Evolutionary conservation across 1,284 basidiomycete species (phyloP).

Genomic region (Trametes polyzona): DNA sequence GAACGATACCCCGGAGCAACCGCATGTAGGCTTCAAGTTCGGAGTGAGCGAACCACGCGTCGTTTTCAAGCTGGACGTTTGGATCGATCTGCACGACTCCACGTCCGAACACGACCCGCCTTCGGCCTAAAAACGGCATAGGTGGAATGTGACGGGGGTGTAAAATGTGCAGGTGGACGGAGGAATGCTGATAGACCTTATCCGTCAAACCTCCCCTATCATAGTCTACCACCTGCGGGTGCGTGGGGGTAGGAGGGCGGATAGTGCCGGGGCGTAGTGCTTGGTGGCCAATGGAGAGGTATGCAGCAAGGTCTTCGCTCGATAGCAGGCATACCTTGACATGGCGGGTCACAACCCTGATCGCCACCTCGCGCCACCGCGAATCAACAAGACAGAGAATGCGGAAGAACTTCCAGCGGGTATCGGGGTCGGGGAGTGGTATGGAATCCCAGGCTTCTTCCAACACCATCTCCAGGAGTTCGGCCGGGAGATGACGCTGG

Average conservation of each 20-base stretch:
- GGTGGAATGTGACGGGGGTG: too few relatives aligned
- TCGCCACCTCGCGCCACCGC: not conserved
- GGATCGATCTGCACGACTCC: too few relatives aligned
- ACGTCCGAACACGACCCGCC: too few relatives aligned
- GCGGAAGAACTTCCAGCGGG: constrained; percentile 1
- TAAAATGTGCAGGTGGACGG: not conserved
- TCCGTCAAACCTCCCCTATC: not conserved
- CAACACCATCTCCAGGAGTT: constrained; percentile 1
- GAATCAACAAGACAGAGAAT: not conserved
- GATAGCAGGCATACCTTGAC: not conserved
- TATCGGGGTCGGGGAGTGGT: not conserved
- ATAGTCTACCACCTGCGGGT: not conserved
- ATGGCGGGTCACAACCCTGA: not conserved
- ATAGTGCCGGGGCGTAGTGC: not conserved
- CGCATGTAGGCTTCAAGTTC: not conserved
- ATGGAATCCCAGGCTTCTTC: not conserved
- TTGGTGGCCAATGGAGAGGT: not conserved
- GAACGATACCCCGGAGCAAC: not conserved
- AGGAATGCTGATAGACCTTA: not conserved
- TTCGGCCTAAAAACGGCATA: too few relatives aligned
- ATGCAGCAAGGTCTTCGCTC: not conserved
- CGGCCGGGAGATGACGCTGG: not conserved
- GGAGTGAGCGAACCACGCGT: not conserved
- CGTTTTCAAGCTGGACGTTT: not conserved
- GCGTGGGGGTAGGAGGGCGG: not conserved